Evolutionary conservation across 768 basidiomycete species (phyloP).

Genomic region (Podaxis sp.): DNA sequence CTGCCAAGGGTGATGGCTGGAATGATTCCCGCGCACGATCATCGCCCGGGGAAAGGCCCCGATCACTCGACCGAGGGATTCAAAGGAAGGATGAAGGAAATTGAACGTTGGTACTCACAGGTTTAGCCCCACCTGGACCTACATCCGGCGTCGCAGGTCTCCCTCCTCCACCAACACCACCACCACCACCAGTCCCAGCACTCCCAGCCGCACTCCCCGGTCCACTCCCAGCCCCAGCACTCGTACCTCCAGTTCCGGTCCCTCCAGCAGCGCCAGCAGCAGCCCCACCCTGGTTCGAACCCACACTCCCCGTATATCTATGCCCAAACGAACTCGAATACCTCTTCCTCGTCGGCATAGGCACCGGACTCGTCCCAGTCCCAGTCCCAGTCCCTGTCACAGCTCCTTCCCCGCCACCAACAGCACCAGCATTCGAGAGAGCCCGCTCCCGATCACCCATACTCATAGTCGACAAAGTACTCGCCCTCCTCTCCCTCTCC

Average conservation of each 20-base stretch:
- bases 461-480: constrained; percentile 5
- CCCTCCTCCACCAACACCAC: constrained; percentile 7
- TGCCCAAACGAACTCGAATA: constrained; percentile 82
- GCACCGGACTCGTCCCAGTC: constrained; percentile 18
- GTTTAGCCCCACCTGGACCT: not conserved
- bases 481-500: constrained; percentile 11
- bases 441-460: not conserved
- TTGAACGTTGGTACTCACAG: not conserved
- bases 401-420: constrained; percentile 15
- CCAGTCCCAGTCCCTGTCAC: constrained; percentile 14
- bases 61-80: too few relatives aligned
- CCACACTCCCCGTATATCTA: constrained; percentile 47
- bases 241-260: not conserved
- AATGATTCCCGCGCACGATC: too few relatives aligned
- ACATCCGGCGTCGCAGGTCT: constrained; percentile 14
- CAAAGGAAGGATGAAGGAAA: not conserved
- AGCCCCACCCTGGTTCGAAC: not conserved
- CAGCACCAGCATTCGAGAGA: constrained; percentile 22
- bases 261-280: not conserved
- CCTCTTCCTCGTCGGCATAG: constrained; percentile 44
- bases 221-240: not conserved
- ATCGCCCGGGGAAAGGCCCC: too few relatives aligned
- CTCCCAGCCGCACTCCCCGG: constrained; percentile 30
- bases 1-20: too few relatives aligned
- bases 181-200: constrained; percentile 12